A percentile compares a stretch with the other conserved stretches of the same genome.
Conservation (phyloP, 306 rosid species). For the Sophora flavescens region DNA sequence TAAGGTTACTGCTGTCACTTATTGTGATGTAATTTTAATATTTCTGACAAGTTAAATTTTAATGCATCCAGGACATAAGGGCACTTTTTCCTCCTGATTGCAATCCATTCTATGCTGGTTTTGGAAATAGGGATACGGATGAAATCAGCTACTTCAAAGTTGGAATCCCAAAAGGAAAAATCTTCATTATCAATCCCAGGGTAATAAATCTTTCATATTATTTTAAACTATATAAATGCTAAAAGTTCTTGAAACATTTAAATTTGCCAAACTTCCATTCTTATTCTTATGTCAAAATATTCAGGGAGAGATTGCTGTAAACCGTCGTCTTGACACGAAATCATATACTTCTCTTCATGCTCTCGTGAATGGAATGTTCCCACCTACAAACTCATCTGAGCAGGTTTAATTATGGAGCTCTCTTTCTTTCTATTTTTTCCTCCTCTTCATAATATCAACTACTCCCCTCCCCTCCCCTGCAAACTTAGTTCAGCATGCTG, state of each 20-base stretch:
- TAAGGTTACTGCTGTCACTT: constrained; percentile 48
- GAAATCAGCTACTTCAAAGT: constrained; percentile 92
- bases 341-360: constrained; percentile 84
- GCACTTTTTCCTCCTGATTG: constrained; percentile 86
- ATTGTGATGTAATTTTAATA: constrained; percentile 27
- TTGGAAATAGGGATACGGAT: constrained; percentile 95
- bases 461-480: not conserved
- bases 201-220: constrained; percentile 52
- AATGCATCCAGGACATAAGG: constrained; percentile 71
- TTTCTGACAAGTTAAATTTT: constrained; percentile 34
- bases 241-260: constrained; percentile 20
- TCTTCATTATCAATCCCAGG: constrained; percentile 91
- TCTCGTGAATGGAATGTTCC: constrained; percentile 91
- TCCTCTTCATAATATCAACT: not conserved
- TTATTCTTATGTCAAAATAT: constrained; percentile 45
- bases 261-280: constrained; percentile 38
- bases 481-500: not conserved
- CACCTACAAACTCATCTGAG: constrained; percentile 66
- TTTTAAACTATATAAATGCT: constrained; percentile 9
- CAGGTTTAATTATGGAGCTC: constrained; percentile 61
- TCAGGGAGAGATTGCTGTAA: constrained; percentile 92
- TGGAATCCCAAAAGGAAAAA: constrained; percentile 91
- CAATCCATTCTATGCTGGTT: constrained; percentile 98
- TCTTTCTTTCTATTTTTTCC: not conserved
- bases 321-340: constrained; percentile 71